phyloP scores from a whole-genome alignment of 2,329 filamentous ascomycete genomes.

The Plenodomus biglobosus region DNA sequence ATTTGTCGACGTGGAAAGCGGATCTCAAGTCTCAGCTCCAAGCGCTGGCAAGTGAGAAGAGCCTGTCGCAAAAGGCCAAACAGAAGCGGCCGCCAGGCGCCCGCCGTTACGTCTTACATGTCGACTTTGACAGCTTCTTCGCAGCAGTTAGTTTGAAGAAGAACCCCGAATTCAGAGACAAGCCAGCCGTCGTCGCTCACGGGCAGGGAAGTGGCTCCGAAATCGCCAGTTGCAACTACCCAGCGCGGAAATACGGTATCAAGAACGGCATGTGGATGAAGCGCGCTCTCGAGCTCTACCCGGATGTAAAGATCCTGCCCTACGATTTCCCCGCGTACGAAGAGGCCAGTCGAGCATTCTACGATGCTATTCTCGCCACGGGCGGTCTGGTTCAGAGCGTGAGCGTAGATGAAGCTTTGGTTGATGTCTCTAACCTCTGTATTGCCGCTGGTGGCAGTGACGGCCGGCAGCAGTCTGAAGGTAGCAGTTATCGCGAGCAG shows the following conservation, averaged over 20 bases:
- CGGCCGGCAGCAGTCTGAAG: conserved; percentile 66
- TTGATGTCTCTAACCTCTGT: conserved; percentile 77
- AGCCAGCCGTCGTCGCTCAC: conserved; percentile 87
- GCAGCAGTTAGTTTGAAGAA: conserved; percentile 86
- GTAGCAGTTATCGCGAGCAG: conserved; percentile 75
- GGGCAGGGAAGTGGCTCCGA: conserved; percentile 83
- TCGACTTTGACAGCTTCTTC: conserved; percentile 99
- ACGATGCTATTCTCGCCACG: conserved; percentile 75
- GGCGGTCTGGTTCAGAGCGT: conserved; percentile 91
- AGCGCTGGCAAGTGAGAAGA: conserved; percentile 71
- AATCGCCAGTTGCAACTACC: conserved; percentile 97
- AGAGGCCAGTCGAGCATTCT: conserved; percentile 84
- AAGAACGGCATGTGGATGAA: conserved; percentile 99
- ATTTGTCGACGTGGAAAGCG: conserved; percentile 95
- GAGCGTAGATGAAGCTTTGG: conserved; percentile 90
- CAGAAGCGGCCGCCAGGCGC: conserved; percentile 62
- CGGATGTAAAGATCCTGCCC: conserved; percentile 83
- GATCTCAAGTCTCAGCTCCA: conserved; percentile 89
- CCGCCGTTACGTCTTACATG: conserved; percentile 84
- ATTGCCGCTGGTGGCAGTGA: conserved; percentile 66
- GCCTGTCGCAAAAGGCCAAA: conserved; percentile 52
- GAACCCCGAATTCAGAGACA: conserved; percentile 71
- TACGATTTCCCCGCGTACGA: conserved; percentile 97
- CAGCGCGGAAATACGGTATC: conserved; percentile 79
- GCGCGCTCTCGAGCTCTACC: conserved; percentile 76